Evolutionary conservation across 2,329 filamentous ascomycete genomes (phyloP).

Genomic region (Cladophialophora psammophila): DNA sequence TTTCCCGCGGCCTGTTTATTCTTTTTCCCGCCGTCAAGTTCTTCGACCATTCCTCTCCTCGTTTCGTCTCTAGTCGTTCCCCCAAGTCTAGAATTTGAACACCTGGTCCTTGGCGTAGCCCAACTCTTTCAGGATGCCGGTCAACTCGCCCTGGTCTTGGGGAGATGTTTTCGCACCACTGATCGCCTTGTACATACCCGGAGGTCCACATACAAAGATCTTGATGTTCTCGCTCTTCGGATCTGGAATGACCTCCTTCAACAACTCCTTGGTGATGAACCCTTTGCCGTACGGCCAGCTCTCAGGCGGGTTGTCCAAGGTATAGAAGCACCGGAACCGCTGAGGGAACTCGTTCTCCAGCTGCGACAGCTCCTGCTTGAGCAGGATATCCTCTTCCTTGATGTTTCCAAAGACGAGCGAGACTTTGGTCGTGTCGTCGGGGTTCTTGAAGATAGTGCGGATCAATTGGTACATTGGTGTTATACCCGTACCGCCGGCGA

Average conservation of each 20-base stretch:
- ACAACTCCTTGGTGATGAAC: slow-evolving; percentile 84
- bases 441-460: slow-evolving; percentile 93
- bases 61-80: neutral
- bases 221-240: slow-evolving; percentile 93
- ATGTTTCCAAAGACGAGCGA: slow-evolving; percentile 95
- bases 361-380: slow-evolving; percentile 82
- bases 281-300: slow-evolving; percentile 80
- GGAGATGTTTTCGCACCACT: slow-evolving; percentile 89
- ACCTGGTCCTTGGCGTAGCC: slow-evolving; percentile 89
- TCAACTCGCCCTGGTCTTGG: slow-evolving; percentile 91
- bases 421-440: slow-evolving; percentile 95
- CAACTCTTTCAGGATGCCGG: slow-evolving; percentile 80
- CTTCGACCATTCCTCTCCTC: neutral
- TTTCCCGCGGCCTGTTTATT: neutral
- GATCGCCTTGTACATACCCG: slow-evolving; percentile 90
- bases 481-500: slow-evolving; percentile 96
- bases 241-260: slow-evolving; percentile 94
- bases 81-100: slow-evolving; percentile 78
- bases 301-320: slow-evolving; percentile 83
- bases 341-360: slow-evolving; percentile 96
- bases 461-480: slow-evolving; percentile 97
- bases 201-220: slow-evolving; percentile 94
- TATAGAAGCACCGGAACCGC: slow-evolving; percentile 94
- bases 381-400: slow-evolving; percentile 84
- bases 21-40: neutral